A percentile compares a stretch with the other conserved stretches of the same genome.
These are phyloP conservation scores for Taphrina flavorubra DNA, from an alignment of 1,139 yeast species.

Conservation along the genomic window DNA sequence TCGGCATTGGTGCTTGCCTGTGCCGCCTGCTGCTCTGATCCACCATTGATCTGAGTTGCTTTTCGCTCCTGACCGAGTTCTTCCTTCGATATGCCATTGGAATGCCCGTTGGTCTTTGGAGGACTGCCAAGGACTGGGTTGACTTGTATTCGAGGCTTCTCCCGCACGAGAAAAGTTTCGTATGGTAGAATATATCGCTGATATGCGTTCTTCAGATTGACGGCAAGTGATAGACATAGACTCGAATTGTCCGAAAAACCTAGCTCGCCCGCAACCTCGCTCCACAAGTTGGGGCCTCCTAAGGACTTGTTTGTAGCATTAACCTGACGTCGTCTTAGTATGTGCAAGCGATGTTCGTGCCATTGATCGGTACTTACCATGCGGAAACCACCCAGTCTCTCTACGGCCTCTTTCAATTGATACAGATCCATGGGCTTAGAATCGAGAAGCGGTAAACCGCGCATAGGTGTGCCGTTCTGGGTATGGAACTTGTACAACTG, in stretches of 20 bases:
- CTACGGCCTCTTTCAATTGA: constrained; percentile 52
- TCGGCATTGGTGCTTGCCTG: background rate
- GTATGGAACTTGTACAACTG: constrained; percentile 51
- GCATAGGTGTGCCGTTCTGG: constrained; percentile 48
- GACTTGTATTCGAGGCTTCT: constrained; percentile 41
- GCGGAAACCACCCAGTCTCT: constrained; percentile 53
- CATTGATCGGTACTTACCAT: constrained; percentile 48
- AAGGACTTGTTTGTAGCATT: constrained; percentile 30
- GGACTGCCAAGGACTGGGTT: constrained; percentile 28
- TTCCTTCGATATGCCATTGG: background rate
- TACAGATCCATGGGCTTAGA: constrained; percentile 54
- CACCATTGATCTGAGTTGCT: constrained; percentile 6
- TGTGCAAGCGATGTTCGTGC: background rate
- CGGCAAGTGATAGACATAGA: constrained; percentile 67
- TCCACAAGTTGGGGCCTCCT: constrained; percentile 53
- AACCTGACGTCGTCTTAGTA: constrained; percentile 5
- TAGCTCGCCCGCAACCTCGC: constrained; percentile 67
- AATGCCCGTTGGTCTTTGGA: background rate
- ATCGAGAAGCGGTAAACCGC: constrained; percentile 52
- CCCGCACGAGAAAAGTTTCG: constrained; percentile 49
- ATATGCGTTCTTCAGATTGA: constrained; percentile 63
- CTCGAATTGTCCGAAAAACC: constrained; percentile 74
- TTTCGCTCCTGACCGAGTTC: constrained; percentile 24
- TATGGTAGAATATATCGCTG: constrained; percentile 52
- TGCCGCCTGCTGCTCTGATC: background rate